phyloP scores from a whole-genome alignment of 441 rosid species.

The Jatropha podagrica region DNA sequence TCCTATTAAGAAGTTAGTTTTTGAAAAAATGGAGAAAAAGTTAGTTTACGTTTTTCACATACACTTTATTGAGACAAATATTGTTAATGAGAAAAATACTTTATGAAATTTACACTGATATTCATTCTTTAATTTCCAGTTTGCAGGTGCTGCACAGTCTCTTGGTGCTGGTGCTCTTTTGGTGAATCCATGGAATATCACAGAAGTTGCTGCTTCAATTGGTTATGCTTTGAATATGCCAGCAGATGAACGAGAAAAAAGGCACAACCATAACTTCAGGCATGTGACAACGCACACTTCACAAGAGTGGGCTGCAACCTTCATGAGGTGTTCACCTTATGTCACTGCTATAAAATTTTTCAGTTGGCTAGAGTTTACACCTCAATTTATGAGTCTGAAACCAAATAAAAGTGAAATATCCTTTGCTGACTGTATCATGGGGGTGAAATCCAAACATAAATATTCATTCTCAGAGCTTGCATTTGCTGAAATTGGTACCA shows the following conservation, averaged over 20 bases:
- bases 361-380: not conserved
- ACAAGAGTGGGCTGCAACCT: constrained; percentile 86
- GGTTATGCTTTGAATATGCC: constrained; percentile 70
- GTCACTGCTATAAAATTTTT: constrained; percentile 1
- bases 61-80: not conserved
- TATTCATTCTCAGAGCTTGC: not conserved
- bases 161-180: constrained; percentile 79
- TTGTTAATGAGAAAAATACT: not conserved
- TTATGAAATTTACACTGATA: not conserved
- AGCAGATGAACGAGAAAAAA: constrained; percentile 70
- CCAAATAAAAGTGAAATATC: constrained; percentile 6
- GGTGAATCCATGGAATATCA: constrained; percentile 75
- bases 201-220: constrained; percentile 74
- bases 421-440: not conserved
- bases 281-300: constrained; percentile 75
- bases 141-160: constrained; percentile 88
- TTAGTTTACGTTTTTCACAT: not conserved
- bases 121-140: constrained; percentile 36
- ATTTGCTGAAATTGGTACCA: not conserved
- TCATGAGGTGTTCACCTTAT: constrained; percentile 51
- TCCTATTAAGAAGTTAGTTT: not conserved
- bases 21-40: too few relatives aligned
- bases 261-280: constrained; percentile 60
- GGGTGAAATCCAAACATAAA: not conserved
- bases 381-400: not conserved